A percentile compares a stretch with the other conserved stretches of the same genome.
These are phyloP conservation scores for Diaporthe citriasiana DNA, from an alignment of 2,329 filamentous ascomycete species.

Conservation along the genomic window DNA sequence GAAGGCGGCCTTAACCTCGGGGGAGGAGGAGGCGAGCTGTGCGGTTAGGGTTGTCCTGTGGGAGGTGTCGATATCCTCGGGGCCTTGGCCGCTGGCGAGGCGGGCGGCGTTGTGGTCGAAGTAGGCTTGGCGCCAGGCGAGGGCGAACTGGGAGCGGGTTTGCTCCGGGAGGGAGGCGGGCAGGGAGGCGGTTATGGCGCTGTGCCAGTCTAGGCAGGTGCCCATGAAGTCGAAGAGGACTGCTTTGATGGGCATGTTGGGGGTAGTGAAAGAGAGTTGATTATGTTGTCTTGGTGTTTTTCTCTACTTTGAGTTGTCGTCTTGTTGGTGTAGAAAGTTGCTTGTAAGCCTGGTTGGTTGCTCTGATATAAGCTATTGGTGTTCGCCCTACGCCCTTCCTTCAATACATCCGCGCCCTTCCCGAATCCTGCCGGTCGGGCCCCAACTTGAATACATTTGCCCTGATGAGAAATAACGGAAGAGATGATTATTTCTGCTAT, in stretches of 20 bases:
- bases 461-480: accelerated
- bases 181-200: slow-evolving; percentile 53
- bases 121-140: slow-evolving; percentile 65
- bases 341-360: not conserved
- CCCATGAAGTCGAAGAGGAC: slow-evolving; percentile 72
- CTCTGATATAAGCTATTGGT: not conserved
- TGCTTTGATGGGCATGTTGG: slow-evolving; percentile 53
- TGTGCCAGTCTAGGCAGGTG: slow-evolving; percentile 70
- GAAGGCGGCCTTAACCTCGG: slow-evolving; percentile 41
- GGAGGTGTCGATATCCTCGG: slow-evolving; percentile 67
- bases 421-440: not conserved
- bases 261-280: not conserved
- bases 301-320: accelerated
- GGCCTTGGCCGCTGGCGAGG: slow-evolving; percentile 50
- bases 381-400: not conserved
- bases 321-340: not conserved
- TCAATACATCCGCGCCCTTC: slow-evolving; percentile 1
- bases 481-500: accelerated
- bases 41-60: slow-evolving; percentile 57
- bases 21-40: slow-evolving; percentile 49
- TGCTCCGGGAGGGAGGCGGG: slow-evolving; percentile 51
- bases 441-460: accelerated
- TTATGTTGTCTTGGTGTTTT: not conserved
- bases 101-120: slow-evolving; percentile 61
- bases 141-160: slow-evolving; percentile 57